Conservation (phyloP, 2,329 filamentous ascomycete species). For the Claviceps maximensis region DNA sequence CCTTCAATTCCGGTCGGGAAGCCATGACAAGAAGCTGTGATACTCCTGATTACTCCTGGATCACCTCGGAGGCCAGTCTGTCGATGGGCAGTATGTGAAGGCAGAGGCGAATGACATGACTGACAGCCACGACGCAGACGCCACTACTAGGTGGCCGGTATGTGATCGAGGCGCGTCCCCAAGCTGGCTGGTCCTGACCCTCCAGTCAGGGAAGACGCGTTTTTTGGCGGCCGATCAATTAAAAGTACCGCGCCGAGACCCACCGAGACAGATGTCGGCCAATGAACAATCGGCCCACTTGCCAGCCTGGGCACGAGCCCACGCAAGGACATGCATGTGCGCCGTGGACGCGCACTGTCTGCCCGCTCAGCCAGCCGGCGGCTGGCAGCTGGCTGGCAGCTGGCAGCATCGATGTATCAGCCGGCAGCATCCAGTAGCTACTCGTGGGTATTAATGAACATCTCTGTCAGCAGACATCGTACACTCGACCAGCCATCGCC, state of each 20-base stretch:
- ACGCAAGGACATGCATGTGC: too few species aligned
- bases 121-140: background rate
- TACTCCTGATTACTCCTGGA: background rate
- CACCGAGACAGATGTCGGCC: background rate
- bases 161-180: constrained; percentile 4
- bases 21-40: constrained; percentile 39
- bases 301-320: too few species aligned
- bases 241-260: constrained; percentile 9
- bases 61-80: background rate
- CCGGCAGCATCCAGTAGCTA: too few species aligned
- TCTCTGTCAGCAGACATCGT: background rate
- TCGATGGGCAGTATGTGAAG: background rate
- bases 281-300: background rate
- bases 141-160: too few species aligned
- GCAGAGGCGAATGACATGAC: background rate
- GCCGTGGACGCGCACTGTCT: too few species aligned
- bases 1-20: constrained; percentile 60
- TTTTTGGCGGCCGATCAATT: constrained; percentile 8
- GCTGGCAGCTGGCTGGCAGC: background rate
- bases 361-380: background rate
- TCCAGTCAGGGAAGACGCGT: constrained; percentile 10
- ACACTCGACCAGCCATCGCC: background rate
- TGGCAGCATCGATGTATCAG: background rate
- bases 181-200: too few species aligned
- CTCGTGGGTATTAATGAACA: too few species aligned